Percentiles rank a stretch among this genome's conserved stretches.
phyloP scores from a whole-genome alignment of 441 rosid species.

The Populus hybrid region DNA sequence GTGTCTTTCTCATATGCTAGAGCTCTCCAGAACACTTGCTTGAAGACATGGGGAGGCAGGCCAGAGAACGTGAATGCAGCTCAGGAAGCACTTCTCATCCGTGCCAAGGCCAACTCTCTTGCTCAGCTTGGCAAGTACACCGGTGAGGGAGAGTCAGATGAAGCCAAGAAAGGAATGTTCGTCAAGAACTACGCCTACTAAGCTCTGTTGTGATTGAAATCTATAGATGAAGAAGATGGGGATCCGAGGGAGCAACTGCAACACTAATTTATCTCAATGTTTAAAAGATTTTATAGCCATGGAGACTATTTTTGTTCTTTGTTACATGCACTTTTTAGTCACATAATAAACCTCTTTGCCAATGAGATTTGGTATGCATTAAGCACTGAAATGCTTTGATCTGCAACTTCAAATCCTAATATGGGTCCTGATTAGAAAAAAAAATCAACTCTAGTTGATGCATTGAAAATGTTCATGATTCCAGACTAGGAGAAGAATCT shows the following conservation, averaged over 20 bases:
- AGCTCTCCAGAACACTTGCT: conserved; percentile 88
- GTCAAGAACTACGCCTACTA: conserved; percentile 82
- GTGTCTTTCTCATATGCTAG: conserved; percentile 94
- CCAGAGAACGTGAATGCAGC: conserved; percentile 82
- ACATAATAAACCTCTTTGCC: conserved; percentile 33
- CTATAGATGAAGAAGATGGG: conserved; percentile 10
- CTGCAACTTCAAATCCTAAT: not conserved
- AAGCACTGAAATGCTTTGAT: conserved; percentile 4
- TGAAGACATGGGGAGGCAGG: conserved; percentile 92
- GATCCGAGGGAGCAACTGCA: not conserved
- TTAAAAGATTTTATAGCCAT: conserved; percentile 24
- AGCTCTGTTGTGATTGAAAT: conserved; percentile 3
- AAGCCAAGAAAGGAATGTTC: conserved; percentile 88
- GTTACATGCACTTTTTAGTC: conserved; percentile 32
- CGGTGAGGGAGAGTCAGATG: conserved; percentile 85
- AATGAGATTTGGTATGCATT: conserved; percentile 33
- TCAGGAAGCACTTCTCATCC: conserved; percentile 58
- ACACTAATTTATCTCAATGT: conserved; percentile 9
- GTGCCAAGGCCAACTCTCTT: conserved; percentile 84
- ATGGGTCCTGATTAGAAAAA: not conserved
- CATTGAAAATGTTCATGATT: no score
- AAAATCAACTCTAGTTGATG: no score
- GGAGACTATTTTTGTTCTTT: conserved; percentile 51
- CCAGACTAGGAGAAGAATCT: no score
- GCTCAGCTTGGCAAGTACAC: conserved; percentile 42